Conservation (phyloP, 495 filamentous ascomycete species). For the Penicillium diatomitis region DNA sequence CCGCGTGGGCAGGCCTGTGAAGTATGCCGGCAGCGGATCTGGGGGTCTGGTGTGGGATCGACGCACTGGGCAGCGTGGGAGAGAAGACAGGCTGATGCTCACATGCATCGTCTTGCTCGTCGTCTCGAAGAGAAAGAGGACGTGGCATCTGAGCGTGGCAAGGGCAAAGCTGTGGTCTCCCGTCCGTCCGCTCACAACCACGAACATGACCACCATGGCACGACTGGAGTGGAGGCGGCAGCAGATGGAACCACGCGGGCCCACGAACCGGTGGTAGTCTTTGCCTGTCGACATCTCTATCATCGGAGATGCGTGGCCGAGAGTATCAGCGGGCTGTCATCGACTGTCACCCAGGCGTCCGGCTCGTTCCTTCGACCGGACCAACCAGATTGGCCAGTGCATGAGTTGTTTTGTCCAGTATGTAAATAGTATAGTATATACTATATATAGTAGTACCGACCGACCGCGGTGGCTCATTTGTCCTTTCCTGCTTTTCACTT, state of each 20-base stretch:
- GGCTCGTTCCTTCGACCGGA: constrained; percentile 12
- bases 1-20: constrained; percentile 81
- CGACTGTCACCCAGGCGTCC: constrained; percentile 8
- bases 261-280: constrained; percentile 36
- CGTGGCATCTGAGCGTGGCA: constrained; percentile 23
- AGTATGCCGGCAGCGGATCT: constrained; percentile 69
- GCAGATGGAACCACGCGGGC: background rate
- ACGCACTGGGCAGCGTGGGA: constrained; percentile 78
- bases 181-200: background rate
- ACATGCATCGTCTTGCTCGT: constrained; percentile 25
- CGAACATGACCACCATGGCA: constrained; percentile 9
- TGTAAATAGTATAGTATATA: constrained; percentile 23
- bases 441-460: background rate
- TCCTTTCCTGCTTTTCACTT: constrained; percentile 14
- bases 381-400: constrained; percentile 19
- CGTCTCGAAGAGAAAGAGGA: constrained; percentile 22
- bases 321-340: constrained; percentile 5
- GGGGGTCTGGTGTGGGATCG: constrained; percentile 79
- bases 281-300: constrained; percentile 48
- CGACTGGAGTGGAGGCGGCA: constrained; percentile 5
- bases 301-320: constrained; percentile 41
- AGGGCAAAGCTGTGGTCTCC: constrained; percentile 34
- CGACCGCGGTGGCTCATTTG: constrained; percentile 1
- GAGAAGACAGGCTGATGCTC: constrained; percentile 42
- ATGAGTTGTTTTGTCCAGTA: constrained; percentile 31